Conservation (phyloP, 2,329 filamentous ascomycete species). For the Ophioceras dolichostomum region DNA sequence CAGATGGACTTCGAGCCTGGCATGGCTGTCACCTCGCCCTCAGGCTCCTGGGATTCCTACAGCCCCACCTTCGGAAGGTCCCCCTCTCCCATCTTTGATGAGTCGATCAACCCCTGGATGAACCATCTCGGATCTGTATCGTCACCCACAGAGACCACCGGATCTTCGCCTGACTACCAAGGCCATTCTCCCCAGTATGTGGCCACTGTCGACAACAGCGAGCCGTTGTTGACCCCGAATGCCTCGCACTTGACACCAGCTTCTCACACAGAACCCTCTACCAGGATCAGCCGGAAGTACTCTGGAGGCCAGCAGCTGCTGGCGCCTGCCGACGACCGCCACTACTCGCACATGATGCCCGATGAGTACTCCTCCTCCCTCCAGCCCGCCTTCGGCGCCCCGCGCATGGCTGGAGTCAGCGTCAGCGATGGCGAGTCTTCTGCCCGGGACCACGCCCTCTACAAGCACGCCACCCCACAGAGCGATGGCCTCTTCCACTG, state of each 20-base stretch:
- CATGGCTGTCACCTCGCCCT: conserved; percentile 35
- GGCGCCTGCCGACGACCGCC: conserved; percentile 6
- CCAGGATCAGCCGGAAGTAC: conserved; percentile 26
- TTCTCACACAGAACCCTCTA: conserved; percentile 17
- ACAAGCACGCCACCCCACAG: conserved; percentile 51
- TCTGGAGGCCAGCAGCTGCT: conserved; percentile 9
- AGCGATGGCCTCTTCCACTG: conserved; percentile 85
- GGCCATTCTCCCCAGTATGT: conserved; percentile 44
- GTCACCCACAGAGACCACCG: conserved; percentile 31
- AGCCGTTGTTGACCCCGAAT: background rate
- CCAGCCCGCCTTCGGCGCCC: conserved; percentile 22
- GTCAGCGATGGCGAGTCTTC: conserved; percentile 16
- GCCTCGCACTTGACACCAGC: conserved; percentile 8
- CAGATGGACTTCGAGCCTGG: conserved; percentile 39
- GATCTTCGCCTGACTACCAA: conserved; percentile 35
- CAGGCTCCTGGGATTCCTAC: conserved; percentile 38
- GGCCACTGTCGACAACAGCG: conserved; percentile 6
- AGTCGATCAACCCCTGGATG: conserved; percentile 32
- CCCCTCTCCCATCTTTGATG: conserved; percentile 38
- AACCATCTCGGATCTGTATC: conserved; percentile 21
- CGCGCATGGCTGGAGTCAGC: background rate
- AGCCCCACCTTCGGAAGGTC: conserved; percentile 39
- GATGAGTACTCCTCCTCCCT: conserved; percentile 26
- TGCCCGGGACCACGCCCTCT: conserved; percentile 57
- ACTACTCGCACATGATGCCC: conserved; percentile 14